Conservation (phyloP, 2,329 filamentous ascomycete genomes). For the Albifimbria verrucaria region DNA sequence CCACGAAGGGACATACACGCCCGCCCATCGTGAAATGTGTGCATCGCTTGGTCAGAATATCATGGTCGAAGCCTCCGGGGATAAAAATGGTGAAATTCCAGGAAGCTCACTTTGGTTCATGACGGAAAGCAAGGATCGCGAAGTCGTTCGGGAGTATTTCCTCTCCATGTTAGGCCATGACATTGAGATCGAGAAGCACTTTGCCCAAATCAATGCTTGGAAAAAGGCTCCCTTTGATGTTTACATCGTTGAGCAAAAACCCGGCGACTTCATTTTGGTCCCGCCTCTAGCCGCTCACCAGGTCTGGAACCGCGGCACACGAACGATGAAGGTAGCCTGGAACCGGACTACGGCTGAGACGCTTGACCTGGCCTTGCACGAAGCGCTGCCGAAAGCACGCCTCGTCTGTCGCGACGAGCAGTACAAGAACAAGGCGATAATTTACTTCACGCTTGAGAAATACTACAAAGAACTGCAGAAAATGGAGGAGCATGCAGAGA, state of each 20-base stretch:
- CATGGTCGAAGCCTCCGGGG: conserved; percentile 87
- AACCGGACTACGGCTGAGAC: conserved; percentile 94
- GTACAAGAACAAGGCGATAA: conserved; percentile 97
- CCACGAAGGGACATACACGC: conserved; percentile 95
- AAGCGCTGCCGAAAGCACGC: conserved; percentile 83
- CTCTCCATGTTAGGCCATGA: conserved; percentile 90
- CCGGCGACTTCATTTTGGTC: conserved; percentile 89
- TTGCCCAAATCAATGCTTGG: conserved; percentile 94
- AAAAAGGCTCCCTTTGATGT: conserved; percentile 91
- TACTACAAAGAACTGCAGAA: conserved; percentile 63
- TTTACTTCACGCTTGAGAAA: conserved; percentile 82
- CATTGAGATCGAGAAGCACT: conserved; percentile 94
- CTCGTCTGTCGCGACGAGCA: conserved; percentile 96
- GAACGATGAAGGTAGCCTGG: conserved; percentile 98
- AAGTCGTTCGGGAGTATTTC: conserved; percentile 90
- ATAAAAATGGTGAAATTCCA: conserved; percentile 69
- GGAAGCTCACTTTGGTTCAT: conserved; percentile 98
- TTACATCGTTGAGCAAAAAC: conserved; percentile 86
- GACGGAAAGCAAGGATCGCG: conserved; percentile 92
- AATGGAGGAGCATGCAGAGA: conserved; percentile 47
- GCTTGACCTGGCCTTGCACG: conserved; percentile 76
- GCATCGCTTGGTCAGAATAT: conserved; percentile 94
- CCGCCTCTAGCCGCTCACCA: conserved; percentile 93
- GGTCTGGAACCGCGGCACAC: conserved; percentile 94
- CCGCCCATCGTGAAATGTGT: conserved; percentile 96